phyloP scores from a whole-genome alignment of 345 rosid genomes.

The Limnanthes douglasii region DNA sequence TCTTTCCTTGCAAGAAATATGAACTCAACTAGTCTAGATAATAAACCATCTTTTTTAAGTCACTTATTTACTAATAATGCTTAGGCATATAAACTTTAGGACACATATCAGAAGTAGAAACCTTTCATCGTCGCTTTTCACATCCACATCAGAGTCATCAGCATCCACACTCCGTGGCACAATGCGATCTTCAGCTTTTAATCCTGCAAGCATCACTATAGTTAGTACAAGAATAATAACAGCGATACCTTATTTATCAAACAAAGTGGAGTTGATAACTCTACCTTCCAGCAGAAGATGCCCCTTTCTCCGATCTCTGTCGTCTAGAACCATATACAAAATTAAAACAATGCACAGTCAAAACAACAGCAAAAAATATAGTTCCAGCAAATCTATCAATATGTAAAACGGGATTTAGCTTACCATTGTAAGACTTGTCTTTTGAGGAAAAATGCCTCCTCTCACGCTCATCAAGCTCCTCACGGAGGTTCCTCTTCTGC shows the following conservation, averaged over 20 bases:
- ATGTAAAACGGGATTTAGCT: not conserved
- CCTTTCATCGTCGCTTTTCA: slow-evolving; percentile 59
- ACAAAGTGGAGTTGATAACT: not conserved
- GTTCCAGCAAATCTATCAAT: not conserved
- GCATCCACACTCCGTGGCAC: slow-evolving; percentile 82
- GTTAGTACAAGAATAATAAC: slow-evolving; percentile 1
- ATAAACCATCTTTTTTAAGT: too few relatives aligned
- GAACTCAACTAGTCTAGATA: too few relatives aligned
- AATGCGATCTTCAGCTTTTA: slow-evolving; percentile 76
- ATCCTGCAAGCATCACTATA: too few relatives aligned
- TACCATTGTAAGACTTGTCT: slow-evolving; percentile 59
- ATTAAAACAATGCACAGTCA: slow-evolving; percentile 1
- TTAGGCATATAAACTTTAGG: too few relatives aligned
- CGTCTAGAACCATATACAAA: slow-evolving; percentile 34
- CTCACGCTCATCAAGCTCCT: slow-evolving; percentile 88
- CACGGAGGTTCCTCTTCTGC: slow-evolving; percentile 67
- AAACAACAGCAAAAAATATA: not conserved
- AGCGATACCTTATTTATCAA: not conserved
- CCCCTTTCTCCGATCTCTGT: slow-evolving; percentile 73
- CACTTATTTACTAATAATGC: too few relatives aligned
- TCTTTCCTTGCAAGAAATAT: too few relatives aligned
- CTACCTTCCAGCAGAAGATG: slow-evolving; percentile 76
- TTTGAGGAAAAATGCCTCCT: slow-evolving; percentile 80
- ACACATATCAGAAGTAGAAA: slow-evolving; percentile 10
- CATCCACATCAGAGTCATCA: slow-evolving; percentile 89